These are phyloP conservation scores for Boletus insuetus DNA, from an alignment of 768 basidiomycete genomes.

Conservation along the genomic window DNA sequence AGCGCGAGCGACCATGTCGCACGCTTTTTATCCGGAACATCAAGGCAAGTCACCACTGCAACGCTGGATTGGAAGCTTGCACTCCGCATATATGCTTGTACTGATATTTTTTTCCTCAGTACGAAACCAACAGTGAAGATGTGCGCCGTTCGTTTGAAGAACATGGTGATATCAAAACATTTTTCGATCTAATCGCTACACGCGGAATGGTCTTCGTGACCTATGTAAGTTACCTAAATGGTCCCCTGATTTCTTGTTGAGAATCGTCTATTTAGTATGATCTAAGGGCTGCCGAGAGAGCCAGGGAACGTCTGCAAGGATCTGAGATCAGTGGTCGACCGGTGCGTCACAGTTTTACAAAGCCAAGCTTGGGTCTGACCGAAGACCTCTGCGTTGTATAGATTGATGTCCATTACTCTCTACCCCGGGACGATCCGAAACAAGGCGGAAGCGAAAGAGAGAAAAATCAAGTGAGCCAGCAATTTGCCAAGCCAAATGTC, in stretches of 20 bases:
- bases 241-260: constrained; percentile 13
- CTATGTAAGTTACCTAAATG: constrained; percentile 65
- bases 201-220: constrained; percentile 99
- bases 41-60: constrained; percentile 67
- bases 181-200: constrained; percentile 91
- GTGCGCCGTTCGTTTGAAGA: constrained; percentile 86
- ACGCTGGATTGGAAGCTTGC: constrained; percentile 10
- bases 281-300: constrained; percentile 87
- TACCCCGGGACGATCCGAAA: constrained; percentile 85
- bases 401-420: constrained; percentile 99
- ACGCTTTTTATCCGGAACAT: constrained; percentile 98
- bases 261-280: constrained; percentile 63
- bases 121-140: constrained; percentile 84
- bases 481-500: background rate
- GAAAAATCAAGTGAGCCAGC: constrained; percentile 72
- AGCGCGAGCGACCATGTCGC: constrained; percentile 91
- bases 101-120: constrained; percentile 44
- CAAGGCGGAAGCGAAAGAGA: constrained; percentile 56
- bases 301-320: constrained; percentile 87
- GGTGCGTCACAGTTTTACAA: constrained; percentile 50
- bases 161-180: constrained; percentile 94
- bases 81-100: background rate
- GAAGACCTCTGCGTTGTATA: constrained; percentile 30
- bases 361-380: background rate
- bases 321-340: constrained; percentile 85